A percentile compares a stretch with the other conserved stretches of the same genome.
phyloP scores from a whole-genome alignment of 2,329 filamentous ascomycete genomes.

The Exophiala dermatitidis region DNA sequence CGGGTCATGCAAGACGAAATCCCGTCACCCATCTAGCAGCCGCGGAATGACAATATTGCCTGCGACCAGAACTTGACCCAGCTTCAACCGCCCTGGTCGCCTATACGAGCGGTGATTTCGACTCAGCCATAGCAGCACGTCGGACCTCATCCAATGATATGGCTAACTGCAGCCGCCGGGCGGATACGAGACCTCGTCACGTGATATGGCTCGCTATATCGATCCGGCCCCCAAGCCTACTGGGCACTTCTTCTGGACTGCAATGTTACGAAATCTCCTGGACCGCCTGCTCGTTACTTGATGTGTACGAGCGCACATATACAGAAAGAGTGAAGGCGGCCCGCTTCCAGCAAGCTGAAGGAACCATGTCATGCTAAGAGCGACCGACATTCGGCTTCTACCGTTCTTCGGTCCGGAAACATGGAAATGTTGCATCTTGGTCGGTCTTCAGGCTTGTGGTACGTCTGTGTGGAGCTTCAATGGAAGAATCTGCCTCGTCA shows the following conservation, averaged over 20 bases:
- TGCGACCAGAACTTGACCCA: background rate
- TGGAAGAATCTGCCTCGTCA: slow-evolving; percentile 5
- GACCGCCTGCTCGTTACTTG: too few relatives aligned
- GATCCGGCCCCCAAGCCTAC: background rate
- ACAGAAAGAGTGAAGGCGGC: background rate
- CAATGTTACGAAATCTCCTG: background rate
- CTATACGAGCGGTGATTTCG: background rate
- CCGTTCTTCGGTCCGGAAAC: background rate
- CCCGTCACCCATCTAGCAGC: background rate
- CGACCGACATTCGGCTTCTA: background rate
- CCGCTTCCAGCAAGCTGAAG: background rate
- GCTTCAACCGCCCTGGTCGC: background rate
- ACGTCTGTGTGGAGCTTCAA: background rate
- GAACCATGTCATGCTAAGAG: background rate
- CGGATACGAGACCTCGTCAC: background rate
- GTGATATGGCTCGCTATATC: background rate
- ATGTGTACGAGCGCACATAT: too few relatives aligned
- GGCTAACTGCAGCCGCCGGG: background rate
- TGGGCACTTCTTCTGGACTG: background rate
- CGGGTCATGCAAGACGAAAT: background rate
- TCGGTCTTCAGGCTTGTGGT: too few relatives aligned
- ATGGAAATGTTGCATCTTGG: background rate
- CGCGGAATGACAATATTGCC: background rate
- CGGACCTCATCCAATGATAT: background rate
- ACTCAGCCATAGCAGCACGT: background rate